phyloP scores from a whole-genome alignment of 495 filamentous ascomycete species.

The Neurospora sp. region DNA sequence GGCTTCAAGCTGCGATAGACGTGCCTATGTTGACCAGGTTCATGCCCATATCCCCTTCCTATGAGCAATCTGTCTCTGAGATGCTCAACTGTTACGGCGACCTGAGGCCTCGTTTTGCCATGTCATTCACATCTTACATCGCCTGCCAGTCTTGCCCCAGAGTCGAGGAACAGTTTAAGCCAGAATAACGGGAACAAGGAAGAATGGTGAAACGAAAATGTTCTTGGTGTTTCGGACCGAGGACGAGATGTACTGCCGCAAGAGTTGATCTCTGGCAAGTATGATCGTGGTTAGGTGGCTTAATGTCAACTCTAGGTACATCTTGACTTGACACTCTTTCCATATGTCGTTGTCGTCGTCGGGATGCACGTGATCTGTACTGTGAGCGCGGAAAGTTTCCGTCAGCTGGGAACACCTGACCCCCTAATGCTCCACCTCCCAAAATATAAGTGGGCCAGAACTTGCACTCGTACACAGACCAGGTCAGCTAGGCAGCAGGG shows the following conservation, averaged over 20 bases:
- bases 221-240: not conserved
- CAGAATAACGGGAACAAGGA: not conserved
- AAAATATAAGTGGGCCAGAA: not conserved
- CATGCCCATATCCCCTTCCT: not conserved
- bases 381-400: not conserved
- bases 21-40: not conserved
- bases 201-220: not conserved
- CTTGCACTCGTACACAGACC: not conserved
- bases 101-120: not conserved
- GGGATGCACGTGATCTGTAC: not conserved
- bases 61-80: not conserved
- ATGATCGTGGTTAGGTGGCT: not conserved
- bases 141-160: not conserved
- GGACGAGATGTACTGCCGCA: not conserved
- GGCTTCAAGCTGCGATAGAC: not conserved
- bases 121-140: not conserved
- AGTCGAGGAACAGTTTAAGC: not conserved
- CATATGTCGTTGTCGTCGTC: not conserved
- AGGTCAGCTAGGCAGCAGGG: not conserved
- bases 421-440: no score
- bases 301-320: not conserved
- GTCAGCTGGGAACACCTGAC: no score
- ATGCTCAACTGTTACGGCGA: not conserved
- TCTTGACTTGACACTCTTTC: not conserved
- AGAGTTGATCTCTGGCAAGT: not conserved